phyloP scores from a whole-genome alignment of 1,284 basidiomycete species.

The Ganoderma lucidum region DNA sequence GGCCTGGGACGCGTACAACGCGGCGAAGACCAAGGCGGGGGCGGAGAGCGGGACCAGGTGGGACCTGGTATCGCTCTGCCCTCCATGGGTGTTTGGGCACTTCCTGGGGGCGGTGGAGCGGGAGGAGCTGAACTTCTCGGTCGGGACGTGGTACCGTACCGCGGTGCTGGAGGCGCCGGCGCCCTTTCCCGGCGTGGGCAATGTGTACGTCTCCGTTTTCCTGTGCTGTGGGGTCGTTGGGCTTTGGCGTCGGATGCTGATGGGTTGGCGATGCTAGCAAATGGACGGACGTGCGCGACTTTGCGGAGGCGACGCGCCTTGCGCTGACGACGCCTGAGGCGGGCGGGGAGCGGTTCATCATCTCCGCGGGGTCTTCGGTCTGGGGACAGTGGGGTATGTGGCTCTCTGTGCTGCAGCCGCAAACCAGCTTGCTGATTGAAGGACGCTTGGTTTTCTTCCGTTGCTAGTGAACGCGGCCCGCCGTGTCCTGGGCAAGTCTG shows the following conservation, averaged over 20 bases:
- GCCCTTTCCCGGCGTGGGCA: neutral
- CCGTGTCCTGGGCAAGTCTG: neutral
- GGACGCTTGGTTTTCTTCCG: neutral
- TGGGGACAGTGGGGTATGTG: constrained; percentile 39
- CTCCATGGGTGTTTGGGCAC: constrained; percentile 16
- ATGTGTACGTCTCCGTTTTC: neutral
- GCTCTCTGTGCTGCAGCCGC: neutral
- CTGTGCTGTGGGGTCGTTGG: neutral
- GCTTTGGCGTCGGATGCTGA: constrained; percentile 26
- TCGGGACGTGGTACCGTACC: constrained; percentile 41
- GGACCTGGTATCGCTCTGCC: constrained; percentile 15
- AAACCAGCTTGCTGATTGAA: neutral
- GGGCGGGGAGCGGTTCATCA: constrained; percentile 33
- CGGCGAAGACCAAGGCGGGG: neutral
- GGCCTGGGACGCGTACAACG: constrained; percentile 14
- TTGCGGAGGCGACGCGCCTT: constrained; percentile 62
- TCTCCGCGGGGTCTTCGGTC: constrained; percentile 18
- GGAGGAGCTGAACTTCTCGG: constrained; percentile 61
- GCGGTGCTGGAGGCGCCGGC: constrained; percentile 38
- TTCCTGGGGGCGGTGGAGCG: constrained; percentile 42
- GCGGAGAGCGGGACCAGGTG: neutral
- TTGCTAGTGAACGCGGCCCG: neutral
- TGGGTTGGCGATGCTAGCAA: neutral
- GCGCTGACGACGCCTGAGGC: constrained; percentile 47
- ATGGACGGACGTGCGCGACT: constrained; percentile 62